Percentiles rank a stretch among this genome's conserved stretches.
These are phyloP conservation scores for Chaetomium cochliodes DNA, from an alignment of 495 filamentous ascomycete genomes.

Conservation along the genomic window DNA sequence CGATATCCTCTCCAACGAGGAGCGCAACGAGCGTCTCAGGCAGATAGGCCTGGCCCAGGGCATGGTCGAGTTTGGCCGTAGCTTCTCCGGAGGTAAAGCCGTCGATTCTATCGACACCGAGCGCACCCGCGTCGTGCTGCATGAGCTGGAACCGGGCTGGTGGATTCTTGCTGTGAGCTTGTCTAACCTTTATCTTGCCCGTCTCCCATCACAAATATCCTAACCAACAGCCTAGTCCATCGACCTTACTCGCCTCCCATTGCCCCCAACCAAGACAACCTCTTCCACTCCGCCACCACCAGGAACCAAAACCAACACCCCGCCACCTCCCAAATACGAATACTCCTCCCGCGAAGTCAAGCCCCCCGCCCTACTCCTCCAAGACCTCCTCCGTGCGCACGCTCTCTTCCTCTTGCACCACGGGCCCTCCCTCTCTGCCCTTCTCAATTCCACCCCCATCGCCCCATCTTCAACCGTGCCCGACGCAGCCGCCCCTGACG, in stretches of 20 bases:
- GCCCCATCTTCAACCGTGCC: not conserved
- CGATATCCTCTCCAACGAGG: constrained; percentile 51
- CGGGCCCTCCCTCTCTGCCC: constrained; percentile 60
- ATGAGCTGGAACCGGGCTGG: constrained; percentile 81
- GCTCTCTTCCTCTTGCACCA: constrained; percentile 85
- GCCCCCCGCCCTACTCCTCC: constrained; percentile 71
- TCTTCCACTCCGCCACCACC: constrained; percentile 5
- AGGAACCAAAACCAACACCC: constrained; percentile 13
- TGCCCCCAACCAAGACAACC: constrained; percentile 34
- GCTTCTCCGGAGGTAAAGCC: constrained; percentile 72
- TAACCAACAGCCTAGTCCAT: constrained; percentile 55
- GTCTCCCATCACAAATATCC: not conserved
- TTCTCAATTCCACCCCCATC: constrained; percentile 44
- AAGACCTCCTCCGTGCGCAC: constrained; percentile 80
- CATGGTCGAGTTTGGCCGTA: constrained; percentile 90
- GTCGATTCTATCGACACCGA: constrained; percentile 90
- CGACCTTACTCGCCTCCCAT: constrained; percentile 65
- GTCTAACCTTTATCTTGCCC: not conserved
- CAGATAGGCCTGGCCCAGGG: constrained; percentile 97
- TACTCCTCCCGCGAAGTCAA: constrained; percentile 88
- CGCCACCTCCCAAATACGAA: constrained; percentile 46
- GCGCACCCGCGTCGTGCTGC: constrained; percentile 74
- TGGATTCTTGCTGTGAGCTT: constrained; percentile 82
- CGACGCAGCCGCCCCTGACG: not conserved
- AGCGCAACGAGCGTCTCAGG: constrained; percentile 77